Percentiles rank a stretch among this genome's conserved stretches.
Evolutionary conservation across 2,329 filamentous ascomycete species (phyloP).

Genomic region (Thermomyces lanuginosus): DNA sequence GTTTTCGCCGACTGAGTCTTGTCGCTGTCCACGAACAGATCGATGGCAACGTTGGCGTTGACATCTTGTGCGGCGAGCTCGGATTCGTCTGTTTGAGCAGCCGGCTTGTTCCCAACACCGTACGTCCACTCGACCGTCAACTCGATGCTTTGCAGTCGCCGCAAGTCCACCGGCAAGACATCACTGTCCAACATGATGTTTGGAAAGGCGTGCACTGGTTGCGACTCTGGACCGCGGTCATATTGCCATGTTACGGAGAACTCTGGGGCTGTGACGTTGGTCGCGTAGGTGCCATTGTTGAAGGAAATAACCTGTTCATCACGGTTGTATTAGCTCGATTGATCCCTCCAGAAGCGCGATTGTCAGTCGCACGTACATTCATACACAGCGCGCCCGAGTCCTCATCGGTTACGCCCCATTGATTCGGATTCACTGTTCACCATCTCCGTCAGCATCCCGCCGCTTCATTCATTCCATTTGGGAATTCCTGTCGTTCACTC

Average conservation of each 20-base stretch:
- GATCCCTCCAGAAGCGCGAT: neutral
- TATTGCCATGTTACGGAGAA: constrained; percentile 42
- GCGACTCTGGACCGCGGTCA: constrained; percentile 22
- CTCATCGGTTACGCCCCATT: constrained; percentile 32
- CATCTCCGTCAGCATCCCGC: constrained; percentile 3
- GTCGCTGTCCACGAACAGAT: constrained; percentile 41
- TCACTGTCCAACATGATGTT: constrained; percentile 35
- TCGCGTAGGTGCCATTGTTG: constrained; percentile 36
- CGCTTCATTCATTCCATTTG: constrained; percentile 2
- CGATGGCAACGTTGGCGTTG: constrained; percentile 42
- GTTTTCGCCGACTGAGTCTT: constrained; percentile 25
- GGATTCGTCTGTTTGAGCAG: constrained; percentile 19
- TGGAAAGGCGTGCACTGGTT: constrained; percentile 40
- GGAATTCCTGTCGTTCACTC: constrained; percentile 13
- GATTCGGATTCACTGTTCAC: constrained; percentile 38
- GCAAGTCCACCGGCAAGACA: constrained; percentile 30
- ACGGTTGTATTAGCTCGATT: constrained; percentile 1
- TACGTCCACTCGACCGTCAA: constrained; percentile 37
- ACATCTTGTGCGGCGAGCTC: constrained; percentile 22
- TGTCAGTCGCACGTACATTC: constrained; percentile 30
- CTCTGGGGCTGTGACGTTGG: constrained; percentile 30
- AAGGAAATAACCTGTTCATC: constrained; percentile 30
- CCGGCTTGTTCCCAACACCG: constrained; percentile 28
- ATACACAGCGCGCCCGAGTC: constrained; percentile 32
- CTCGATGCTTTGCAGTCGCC: constrained; percentile 24